Evolutionary conservation across 2,329 filamentous ascomycete genomes (phyloP).

Genomic region (Cladosporium sp.): DNA sequence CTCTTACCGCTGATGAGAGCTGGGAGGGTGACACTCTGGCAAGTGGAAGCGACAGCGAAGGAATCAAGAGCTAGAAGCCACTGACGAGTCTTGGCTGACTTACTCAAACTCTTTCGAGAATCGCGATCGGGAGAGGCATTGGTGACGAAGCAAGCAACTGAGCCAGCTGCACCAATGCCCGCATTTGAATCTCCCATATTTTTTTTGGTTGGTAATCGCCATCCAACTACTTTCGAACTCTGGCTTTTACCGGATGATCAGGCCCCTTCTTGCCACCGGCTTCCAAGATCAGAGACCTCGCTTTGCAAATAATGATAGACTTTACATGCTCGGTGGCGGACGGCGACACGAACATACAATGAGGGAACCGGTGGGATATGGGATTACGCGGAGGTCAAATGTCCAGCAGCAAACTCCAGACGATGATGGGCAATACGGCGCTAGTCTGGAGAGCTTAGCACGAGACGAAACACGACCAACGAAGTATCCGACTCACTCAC

Average conservation of each 20-base stretch:
- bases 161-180: background rate
- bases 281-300: background rate
- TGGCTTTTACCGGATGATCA: background rate
- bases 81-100: conserved; percentile 4
- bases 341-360: conserved; percentile 5
- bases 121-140: background rate
- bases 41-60: conserved; percentile 44
- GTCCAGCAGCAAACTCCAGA: background rate
- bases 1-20: conserved; percentile 57
- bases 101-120: background rate
- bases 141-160: background rate
- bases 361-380: background rate
- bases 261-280: background rate
- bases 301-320: conserved; percentile 6
- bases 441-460: conserved; percentile 12
- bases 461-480: conserved; percentile 2
- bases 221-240: conserved; percentile 1
- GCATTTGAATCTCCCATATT: background rate
- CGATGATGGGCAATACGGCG: conserved; percentile 20
- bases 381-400: background rate
- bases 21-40: conserved; percentile 61
- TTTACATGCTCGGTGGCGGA: conserved; percentile 4
- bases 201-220: background rate
- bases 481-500: conserved; percentile 1
- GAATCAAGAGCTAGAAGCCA: conserved; percentile 22